These are phyloP conservation scores for Fragilaria crotonensis DNA, from an alignment of 108 stramenopile genomes.

Conservation along the genomic window DNA sequence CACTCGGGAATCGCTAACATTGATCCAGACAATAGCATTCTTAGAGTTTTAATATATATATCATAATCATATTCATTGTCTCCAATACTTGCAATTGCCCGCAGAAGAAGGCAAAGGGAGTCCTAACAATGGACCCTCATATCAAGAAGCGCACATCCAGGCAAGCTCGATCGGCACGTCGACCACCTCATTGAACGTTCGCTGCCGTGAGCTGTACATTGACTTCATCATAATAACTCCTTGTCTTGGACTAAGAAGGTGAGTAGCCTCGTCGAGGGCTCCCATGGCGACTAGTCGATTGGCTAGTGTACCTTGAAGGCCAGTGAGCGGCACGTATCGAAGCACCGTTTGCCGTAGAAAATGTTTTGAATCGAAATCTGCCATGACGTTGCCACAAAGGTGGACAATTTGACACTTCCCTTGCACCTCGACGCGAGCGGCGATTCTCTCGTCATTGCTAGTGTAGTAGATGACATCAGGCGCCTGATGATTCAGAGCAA, in stretches of 20 bases:
- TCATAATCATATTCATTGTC: no score
- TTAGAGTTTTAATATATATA: no score
- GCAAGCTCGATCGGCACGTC: not conserved
- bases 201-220: not conserved
- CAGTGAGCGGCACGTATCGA: conserved; percentile 24
- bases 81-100: no score
- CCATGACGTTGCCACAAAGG: not conserved
- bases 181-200: not conserved
- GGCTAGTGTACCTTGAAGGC: conserved; percentile 15
- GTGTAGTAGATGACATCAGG: conserved; percentile 9
- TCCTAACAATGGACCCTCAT: not conserved
- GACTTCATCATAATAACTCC: conserved; percentile 10
- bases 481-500: conserved; percentile 5
- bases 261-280: conserved; percentile 18
- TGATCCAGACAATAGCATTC: no score
- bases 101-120: no score
- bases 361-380: conserved; percentile 1
- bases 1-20: no score
- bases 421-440: conserved; percentile 9
- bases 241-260: conserved; percentile 21
- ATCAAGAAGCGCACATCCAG: not conserved
- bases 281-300: conserved; percentile 14
- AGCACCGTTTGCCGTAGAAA: conserved; percentile 15
- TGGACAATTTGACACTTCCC: not conserved
- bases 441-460: conserved; percentile 10